These are phyloP conservation scores for Pichia cabralensis DNA, from an alignment of 805 yeast genomes.

Conservation along the genomic window DNA sequence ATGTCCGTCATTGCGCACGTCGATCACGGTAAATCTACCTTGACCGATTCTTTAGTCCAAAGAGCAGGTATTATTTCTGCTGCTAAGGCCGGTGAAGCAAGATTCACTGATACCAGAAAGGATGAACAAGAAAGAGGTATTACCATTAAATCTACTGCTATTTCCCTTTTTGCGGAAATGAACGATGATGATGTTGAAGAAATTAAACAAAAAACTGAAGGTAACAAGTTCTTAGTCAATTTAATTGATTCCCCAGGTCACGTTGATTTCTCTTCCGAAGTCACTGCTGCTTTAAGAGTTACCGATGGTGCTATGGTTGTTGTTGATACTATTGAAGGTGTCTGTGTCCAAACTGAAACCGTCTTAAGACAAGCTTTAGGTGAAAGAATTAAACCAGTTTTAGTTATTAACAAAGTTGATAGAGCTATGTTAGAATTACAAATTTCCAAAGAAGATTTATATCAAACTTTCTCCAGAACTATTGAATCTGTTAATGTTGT, in stretches of 20 bases:
- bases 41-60: conserved; percentile 98
- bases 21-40: conserved; percentile 99
- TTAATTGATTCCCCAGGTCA: conserved; percentile 99
- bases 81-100: conserved; percentile 99
- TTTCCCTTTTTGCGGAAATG: conserved; percentile 88
- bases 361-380: conserved; percentile 98
- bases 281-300: conserved; percentile 99
- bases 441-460: conserved; percentile 96
- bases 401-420: conserved; percentile 97
- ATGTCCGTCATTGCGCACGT: conserved; percentile 99
- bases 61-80: conserved; percentile 99
- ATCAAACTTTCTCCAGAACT: conserved; percentile 97
- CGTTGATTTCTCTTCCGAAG: conserved; percentile 99
- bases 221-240: conserved; percentile 93
- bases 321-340: conserved; percentile 99
- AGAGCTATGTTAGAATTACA: conserved; percentile 98
- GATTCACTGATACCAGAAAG: conserved; percentile 99
- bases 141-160: conserved; percentile 98
- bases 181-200: conserved; percentile 75
- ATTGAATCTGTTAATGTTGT: conserved; percentile 99
- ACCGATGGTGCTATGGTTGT: conserved; percentile 99
- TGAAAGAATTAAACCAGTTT: conserved; percentile 99
- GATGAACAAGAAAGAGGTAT: conserved; percentile 99
- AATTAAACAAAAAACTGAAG: conserved; percentile 86
- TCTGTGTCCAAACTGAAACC: conserved; percentile 99